phyloP scores from a whole-genome alignment of 1,284 basidiomycete genomes.

The Apiotrichum laibachii region DNA sequence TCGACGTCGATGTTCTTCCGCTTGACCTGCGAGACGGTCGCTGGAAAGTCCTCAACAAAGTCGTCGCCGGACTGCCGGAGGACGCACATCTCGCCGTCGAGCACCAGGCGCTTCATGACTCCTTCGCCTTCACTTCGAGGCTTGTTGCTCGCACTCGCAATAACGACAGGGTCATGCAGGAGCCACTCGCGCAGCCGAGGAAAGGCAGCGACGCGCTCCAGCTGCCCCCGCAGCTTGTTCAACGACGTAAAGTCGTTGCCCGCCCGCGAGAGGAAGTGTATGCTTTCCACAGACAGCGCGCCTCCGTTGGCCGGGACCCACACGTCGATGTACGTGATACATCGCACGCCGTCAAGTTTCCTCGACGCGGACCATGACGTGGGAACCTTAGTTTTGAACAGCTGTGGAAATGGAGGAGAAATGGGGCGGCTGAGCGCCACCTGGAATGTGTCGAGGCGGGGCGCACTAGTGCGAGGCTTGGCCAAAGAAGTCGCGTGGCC shows the following conservation, averaged over 20 bases:
- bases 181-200: conserved; percentile 22
- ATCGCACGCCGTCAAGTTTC: conserved; percentile 48
- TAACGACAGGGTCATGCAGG: conserved; percentile 13
- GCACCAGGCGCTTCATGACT: conserved; percentile 38
- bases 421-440: not conserved
- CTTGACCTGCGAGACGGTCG: conserved; percentile 36
- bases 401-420: not conserved
- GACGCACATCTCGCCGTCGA: conserved; percentile 49
- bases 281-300: conserved; percentile 11
- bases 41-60: conserved; percentile 43
- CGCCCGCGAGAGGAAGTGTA: conserved; percentile 33
- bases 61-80: conserved; percentile 7
- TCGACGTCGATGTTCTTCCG: conserved; percentile 24
- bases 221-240: conserved; percentile 24
- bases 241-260: conserved; percentile 42
- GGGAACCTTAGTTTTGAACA: not conserved
- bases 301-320: conserved; percentile 11
- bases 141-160: conserved; percentile 1
- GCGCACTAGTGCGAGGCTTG: no score
- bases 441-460: not conserved
- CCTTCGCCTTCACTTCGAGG: not conserved
- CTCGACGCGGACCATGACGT: conserved; percentile 42
- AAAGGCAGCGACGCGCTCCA: conserved; percentile 19
- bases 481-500: no score
- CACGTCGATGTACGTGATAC: conserved; percentile 38